Evolutionary conservation across 139 green algal species (phyloP), one percentile per base, ranked within the genome.

Genomic region (Coccomyxa sp.): DNA sequence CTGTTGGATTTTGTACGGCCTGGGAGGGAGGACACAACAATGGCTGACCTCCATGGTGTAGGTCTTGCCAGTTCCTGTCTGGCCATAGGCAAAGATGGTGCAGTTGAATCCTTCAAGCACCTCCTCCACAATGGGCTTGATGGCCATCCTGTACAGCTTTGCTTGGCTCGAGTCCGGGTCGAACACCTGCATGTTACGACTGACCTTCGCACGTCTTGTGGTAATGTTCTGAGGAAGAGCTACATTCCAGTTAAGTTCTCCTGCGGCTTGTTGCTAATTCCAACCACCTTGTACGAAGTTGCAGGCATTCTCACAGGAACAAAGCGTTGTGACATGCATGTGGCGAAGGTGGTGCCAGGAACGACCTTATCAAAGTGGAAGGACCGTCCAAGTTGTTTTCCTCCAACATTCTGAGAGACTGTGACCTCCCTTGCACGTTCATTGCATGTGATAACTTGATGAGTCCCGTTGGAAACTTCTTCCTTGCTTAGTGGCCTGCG

Each of bases 11-110:
- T 7, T 51, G 38, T 51, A 51, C 7, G 38, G 38, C 38, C 3
- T 51, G 7, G 38, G 71, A 31, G 71, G 71, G 27, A 51, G 71
- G 71, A 45, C 1, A 51, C 14, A 12, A 32, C 71, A 25, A 77
- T 31, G 63, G 71, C 71, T 31, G 14, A 77, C 96, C 82, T 96
- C 93, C 96, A 99, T 99, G 7, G 96, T 99, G 87, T 96, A 97
- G 0, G 96, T 99, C 85, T 99, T 99, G 58, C 97, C 97, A 27
- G 96, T 98, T 76, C 96, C 96, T 21, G 96, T 99, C 86, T 99
- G 95, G 7, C 94, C 95, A 85, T 97, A 97, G 10, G 94, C 94
- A 82, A 98, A 97, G 76, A 97, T 97, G 58, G 94, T 97, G 90
- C 94, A 97, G 76, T 96, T 97, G 86, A 96, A 97, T 45, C 94